Conservation (phyloP, 2,329 filamentous ascomycete genomes). For the Botrytis hyacinthi region DNA sequence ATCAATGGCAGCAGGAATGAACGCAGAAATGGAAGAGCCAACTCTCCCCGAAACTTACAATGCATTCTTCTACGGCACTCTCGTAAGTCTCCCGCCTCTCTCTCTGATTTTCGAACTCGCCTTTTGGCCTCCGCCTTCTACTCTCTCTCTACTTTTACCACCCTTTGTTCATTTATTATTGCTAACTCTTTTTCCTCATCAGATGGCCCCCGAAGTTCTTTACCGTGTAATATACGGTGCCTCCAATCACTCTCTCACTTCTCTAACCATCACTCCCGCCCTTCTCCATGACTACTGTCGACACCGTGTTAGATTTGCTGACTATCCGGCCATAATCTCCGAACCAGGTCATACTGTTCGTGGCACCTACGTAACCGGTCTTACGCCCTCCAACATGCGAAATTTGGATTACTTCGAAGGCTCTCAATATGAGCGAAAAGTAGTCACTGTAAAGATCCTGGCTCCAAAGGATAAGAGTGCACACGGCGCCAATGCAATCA, state of each 20-base stretch:
- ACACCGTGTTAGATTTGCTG: slow-evolving; percentile 62
- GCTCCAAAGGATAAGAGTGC: slow-evolving; percentile 11
- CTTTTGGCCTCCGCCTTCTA: not conserved
- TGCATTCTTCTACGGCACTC: slow-evolving; percentile 33
- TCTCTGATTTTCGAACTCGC: not conserved
- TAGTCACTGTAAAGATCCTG: slow-evolving; percentile 52
- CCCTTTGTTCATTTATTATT: not conserved
- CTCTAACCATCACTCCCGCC: slow-evolving; percentile 68
- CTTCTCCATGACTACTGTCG: slow-evolving; percentile 73
- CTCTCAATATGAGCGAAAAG: slow-evolving; percentile 61
- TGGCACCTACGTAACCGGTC: slow-evolving; percentile 72
- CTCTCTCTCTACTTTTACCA: not conserved
- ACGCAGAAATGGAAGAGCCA: slow-evolving; percentile 22
- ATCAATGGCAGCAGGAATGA: not conserved
- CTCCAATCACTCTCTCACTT: slow-evolving; percentile 41
- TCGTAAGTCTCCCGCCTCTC: slow-evolving; percentile 1
- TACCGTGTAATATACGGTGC: slow-evolving; percentile 71
- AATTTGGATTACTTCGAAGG: slow-evolving; percentile 85
- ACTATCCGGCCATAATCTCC: slow-evolving; percentile 78
- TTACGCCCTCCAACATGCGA: slow-evolving; percentile 73
- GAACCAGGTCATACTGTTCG: slow-evolving; percentile 59
- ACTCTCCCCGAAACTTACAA: slow-evolving; percentile 20
- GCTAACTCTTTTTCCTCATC: not conserved
- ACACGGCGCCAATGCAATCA: not conserved
- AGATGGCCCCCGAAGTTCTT: slow-evolving; percentile 85